Percentiles rank a stretch among this genome's conserved stretches.
Evolutionary conservation across 345 rosid species (phyloP).

Genomic region (Abelmoschus esculentus): DNA sequence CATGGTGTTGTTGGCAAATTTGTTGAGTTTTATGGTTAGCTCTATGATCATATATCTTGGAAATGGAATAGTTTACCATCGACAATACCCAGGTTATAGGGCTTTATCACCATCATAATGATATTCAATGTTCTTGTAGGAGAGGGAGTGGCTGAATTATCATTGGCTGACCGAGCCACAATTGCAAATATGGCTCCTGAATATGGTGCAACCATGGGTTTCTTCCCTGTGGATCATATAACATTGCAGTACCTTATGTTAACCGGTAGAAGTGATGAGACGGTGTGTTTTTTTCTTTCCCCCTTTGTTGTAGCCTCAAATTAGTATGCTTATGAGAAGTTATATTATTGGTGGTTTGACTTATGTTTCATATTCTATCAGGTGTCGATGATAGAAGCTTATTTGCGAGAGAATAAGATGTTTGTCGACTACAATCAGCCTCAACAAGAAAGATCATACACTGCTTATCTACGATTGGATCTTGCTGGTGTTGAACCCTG

Average conservation of each 20-base stretch:
- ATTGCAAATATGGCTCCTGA: constrained; percentile 95
- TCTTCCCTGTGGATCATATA: constrained; percentile 88
- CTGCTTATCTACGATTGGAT: too few relatives aligned
- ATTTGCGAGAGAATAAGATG: too few relatives aligned
- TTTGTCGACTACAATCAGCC: too few relatives aligned
- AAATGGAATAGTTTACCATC: background rate
- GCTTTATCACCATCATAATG: background rate
- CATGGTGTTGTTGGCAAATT: constrained; percentile 92
- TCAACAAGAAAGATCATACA: too few relatives aligned
- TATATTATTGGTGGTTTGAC: too few relatives aligned
- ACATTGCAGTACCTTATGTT: constrained; percentile 74
- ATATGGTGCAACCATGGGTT: constrained; percentile 97
- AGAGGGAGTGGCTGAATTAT: constrained; percentile 67
- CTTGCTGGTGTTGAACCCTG: too few relatives aligned
- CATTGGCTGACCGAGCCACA: constrained; percentile 86
- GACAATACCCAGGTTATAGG: background rate
- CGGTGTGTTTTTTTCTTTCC: constrained; percentile 43
- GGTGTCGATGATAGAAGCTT: too few relatives aligned
- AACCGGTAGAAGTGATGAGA: constrained; percentile 84
- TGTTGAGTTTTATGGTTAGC: constrained; percentile 78
- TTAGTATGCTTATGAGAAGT: too few relatives aligned
- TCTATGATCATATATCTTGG: background rate
- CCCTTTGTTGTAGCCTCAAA: too few relatives aligned
- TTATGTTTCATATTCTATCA: too few relatives aligned
- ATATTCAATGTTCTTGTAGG: constrained; percentile 33